Conservation (phyloP, 1,284 basidiomycete genomes). For the Moesziomyces sp. region DNA sequence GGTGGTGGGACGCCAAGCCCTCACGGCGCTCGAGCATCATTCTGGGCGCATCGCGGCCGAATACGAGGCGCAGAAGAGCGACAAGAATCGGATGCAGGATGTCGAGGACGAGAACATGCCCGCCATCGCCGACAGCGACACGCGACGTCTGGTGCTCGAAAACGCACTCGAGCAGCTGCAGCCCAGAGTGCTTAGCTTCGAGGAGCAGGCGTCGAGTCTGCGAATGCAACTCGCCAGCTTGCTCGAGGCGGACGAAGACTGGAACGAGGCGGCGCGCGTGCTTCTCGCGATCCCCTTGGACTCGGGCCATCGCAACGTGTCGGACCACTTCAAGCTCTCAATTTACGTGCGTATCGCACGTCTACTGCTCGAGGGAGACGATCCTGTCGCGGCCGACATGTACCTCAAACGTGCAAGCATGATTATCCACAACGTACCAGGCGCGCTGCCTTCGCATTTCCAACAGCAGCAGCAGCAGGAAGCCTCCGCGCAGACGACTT, state of each 20-base stretch:
- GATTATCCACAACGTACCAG: slow-evolving; percentile 74
- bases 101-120: slow-evolving; percentile 28
- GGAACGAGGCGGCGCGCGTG: slow-evolving; percentile 88
- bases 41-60: slow-evolving; percentile 72
- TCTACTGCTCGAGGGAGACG: slow-evolving; percentile 92
- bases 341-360: slow-evolving; percentile 94
- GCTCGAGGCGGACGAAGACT: slow-evolving; percentile 89
- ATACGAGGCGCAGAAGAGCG: slow-evolving; percentile 72
- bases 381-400: slow-evolving; percentile 90
- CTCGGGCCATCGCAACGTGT: slow-evolving; percentile 80
- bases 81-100: slow-evolving; percentile 30
- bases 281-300: slow-evolving; percentile 91
- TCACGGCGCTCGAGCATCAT: slow-evolving; percentile 76
- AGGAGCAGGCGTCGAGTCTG: slow-evolving; percentile 87
- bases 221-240: slow-evolving; percentile 87
- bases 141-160: slow-evolving; percentile 74
- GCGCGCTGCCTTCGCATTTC: slow-evolving; percentile 36
- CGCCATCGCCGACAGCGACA: slow-evolving; percentile 46
- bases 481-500: background rate
- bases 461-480: slow-evolving; percentile 18
- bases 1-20: slow-evolving; percentile 84
- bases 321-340: slow-evolving; percentile 86
- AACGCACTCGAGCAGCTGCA: slow-evolving; percentile 79
- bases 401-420: slow-evolving; percentile 96
- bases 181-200: slow-evolving; percentile 84